Conservation (phyloP, 306 rosid genomes). For the Senna tora region DNA sequence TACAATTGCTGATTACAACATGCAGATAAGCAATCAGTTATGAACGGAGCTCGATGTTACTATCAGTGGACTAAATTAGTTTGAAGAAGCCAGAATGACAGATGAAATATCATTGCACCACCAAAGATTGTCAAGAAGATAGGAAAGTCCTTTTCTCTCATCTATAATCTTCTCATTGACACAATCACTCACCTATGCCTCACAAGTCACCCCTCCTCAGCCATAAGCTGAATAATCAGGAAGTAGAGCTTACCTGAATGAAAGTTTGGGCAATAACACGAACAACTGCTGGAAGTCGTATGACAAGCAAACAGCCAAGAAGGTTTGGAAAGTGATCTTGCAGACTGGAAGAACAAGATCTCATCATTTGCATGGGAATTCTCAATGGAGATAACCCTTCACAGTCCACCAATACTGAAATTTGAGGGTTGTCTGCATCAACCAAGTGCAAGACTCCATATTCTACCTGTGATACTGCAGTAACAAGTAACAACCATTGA, state of each 20-base stretch:
- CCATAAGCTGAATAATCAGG: slow-evolving; percentile 14
- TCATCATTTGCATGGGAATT: slow-evolving; percentile 85
- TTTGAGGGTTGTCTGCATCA: slow-evolving; percentile 66
- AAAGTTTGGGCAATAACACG: slow-evolving; percentile 88
- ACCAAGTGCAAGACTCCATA: slow-evolving; percentile 74
- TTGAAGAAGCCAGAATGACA: background rate
- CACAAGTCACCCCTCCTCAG: background rate
- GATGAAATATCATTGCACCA: background rate
- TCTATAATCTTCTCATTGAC: background rate
- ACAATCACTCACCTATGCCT: background rate
- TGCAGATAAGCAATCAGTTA: slow-evolving; percentile 4
- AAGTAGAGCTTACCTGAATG: slow-evolving; percentile 61
- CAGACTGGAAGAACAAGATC: slow-evolving; percentile 82
- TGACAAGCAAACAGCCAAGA: slow-evolving; percentile 84
- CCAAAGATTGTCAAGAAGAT: slow-evolving; percentile 1
- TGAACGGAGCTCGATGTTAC: background rate
- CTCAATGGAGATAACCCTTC: slow-evolving; percentile 88
- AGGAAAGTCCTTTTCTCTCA: background rate
- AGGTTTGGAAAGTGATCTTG: slow-evolving; percentile 96
- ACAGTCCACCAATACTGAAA: slow-evolving; percentile 93
- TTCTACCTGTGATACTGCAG: slow-evolving; percentile 93
- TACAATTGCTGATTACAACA: background rate
- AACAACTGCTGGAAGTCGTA: slow-evolving; percentile 84
- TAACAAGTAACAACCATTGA: slow-evolving; percentile 48
- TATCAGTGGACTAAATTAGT: background rate